Evolutionary conservation across 1,284 basidiomycete species (phyloP).

Genomic region (Fomitopsis betulina): DNA sequence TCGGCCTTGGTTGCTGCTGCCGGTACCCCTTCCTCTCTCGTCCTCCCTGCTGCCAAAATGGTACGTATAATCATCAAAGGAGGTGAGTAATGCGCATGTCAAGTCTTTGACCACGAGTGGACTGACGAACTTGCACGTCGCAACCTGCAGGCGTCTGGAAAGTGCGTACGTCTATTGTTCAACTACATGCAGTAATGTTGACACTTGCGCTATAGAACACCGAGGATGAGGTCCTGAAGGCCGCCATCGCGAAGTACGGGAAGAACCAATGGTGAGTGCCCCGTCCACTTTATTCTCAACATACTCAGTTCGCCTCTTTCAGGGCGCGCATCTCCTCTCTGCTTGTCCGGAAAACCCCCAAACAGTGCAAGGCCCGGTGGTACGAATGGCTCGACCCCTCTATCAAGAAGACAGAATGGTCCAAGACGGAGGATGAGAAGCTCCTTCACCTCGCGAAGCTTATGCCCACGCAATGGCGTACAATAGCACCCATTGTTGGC

Average conservation of each 20-base stretch:
- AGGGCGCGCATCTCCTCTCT: constrained; percentile 99
- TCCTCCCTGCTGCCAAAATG: constrained; percentile 36
- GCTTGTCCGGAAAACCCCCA: constrained; percentile 97
- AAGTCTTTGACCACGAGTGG: background rate
- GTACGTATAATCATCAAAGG: constrained; percentile 94
- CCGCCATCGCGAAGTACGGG: constrained; percentile 96
- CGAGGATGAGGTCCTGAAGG: constrained; percentile 97
- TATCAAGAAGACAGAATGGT: constrained; percentile 99
- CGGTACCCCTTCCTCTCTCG: background rate
- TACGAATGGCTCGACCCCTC: constrained; percentile 99
- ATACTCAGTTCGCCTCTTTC: constrained; percentile 8
- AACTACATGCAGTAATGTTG: constrained; percentile 9
- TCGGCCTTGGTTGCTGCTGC: background rate
- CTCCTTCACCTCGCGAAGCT: constrained; percentile 96
- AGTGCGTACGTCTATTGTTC: constrained; percentile 28
- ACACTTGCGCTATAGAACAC: constrained; percentile 56
- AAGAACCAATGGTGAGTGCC: constrained; percentile 87
- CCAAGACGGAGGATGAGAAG: constrained; percentile 99
- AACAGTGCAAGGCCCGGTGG: constrained; percentile 99
- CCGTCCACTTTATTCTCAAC: background rate
- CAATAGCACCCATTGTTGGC: constrained; percentile 98
- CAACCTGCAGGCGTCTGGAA: constrained; percentile 61
- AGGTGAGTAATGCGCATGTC: constrained; percentile 42
- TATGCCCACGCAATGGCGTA: constrained; percentile 99
- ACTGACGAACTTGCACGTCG: background rate